Conservation (phyloP, 2,329 filamentous ascomycete genomes). For the Phaeosphaeria sp. region DNA sequence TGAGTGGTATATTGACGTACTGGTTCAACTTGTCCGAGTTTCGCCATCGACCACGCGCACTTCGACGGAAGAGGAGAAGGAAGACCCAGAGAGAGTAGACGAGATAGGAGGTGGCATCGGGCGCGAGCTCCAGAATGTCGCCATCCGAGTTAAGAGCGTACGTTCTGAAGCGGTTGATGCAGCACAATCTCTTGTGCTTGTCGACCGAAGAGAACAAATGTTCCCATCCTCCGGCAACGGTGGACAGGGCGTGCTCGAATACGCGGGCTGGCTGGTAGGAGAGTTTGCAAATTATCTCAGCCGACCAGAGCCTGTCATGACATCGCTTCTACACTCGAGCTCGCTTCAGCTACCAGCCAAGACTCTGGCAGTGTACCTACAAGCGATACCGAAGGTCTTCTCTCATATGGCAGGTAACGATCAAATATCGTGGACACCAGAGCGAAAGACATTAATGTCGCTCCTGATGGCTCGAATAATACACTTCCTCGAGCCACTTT, state of each 20-base stretch:
- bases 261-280: slow-evolving; percentile 84
- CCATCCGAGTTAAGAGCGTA: slow-evolving; percentile 88
- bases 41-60: slow-evolving; percentile 60
- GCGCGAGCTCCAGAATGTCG: slow-evolving; percentile 84
- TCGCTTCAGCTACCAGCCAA: slow-evolving; percentile 66
- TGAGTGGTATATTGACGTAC: slow-evolving; percentile 94
- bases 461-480: slow-evolving; percentile 83
- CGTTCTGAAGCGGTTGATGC: slow-evolving; percentile 81
- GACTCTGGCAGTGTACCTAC: slow-evolving; percentile 79
- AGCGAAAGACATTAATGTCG: slow-evolving; percentile 75
- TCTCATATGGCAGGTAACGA: slow-evolving; percentile 72
- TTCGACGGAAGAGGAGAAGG: slow-evolving; percentile 32
- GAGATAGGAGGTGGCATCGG: slow-evolving; percentile 76
- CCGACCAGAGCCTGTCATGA: slow-evolving; percentile 74
- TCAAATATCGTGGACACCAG: slow-evolving; percentile 71
- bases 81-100: slow-evolving; percentile 31
- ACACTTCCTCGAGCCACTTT: slow-evolving; percentile 79
- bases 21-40: slow-evolving; percentile 81
- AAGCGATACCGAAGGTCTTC: slow-evolving; percentile 87
- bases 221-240: slow-evolving; percentile 60
- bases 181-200: slow-evolving; percentile 75
- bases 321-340: slow-evolving; percentile 73
- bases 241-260: slow-evolving; percentile 71
- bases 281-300: slow-evolving; percentile 81
- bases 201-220: slow-evolving; percentile 65